phyloP scores from a whole-genome alignment of 2,329 filamentous ascomycete genomes.

The Orbilia brochopaga region DNA sequence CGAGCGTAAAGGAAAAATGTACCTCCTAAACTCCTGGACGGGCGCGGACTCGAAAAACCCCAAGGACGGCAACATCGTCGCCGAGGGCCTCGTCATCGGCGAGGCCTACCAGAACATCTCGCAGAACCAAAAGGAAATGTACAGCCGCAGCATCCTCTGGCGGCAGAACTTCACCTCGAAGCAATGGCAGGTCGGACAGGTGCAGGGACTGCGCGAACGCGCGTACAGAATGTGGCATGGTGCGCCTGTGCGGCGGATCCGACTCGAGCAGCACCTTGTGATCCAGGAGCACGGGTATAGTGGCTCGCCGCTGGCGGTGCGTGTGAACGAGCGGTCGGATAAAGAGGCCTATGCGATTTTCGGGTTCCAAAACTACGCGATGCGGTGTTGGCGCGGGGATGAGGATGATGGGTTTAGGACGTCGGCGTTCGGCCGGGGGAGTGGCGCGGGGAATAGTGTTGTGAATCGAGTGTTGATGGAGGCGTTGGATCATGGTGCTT shows the following conservation, averaged over 20 bases:
- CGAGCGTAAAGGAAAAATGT: slow-evolving; percentile 40
- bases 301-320: slow-evolving; percentile 40
- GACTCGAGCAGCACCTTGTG: slow-evolving; percentile 36
- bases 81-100: slow-evolving; percentile 43
- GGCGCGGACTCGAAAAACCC: slow-evolving; percentile 42
- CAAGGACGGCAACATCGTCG: slow-evolving; percentile 44
- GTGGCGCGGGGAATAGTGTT: slow-evolving; percentile 21
- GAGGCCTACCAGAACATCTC: slow-evolving; percentile 46
- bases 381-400: slow-evolving; percentile 38
- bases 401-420: slow-evolving; percentile 42
- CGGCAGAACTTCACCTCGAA: slow-evolving; percentile 48
- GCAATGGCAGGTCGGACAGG: slow-evolving; percentile 44
- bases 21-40: slow-evolving; percentile 42
- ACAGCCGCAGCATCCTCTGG: slow-evolving; percentile 45
- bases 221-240: slow-evolving; percentile 44
- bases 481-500: slow-evolving; percentile 40
- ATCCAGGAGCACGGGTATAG: slow-evolving; percentile 47
- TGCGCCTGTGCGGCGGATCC: slow-evolving; percentile 24
- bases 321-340: slow-evolving; percentile 28
- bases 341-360: slow-evolving; percentile 43
- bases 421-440: slow-evolving; percentile 20
- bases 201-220: slow-evolving; percentile 32
- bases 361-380: slow-evolving; percentile 46
- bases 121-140: slow-evolving; percentile 35
- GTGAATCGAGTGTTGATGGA: slow-evolving; percentile 44